A percentile compares a stretch with the other conserved stretches of the same genome.
Evolutionary conservation across 495 filamentous ascomycete genomes (phyloP).

Genomic region (Penicillium lividum): DNA sequence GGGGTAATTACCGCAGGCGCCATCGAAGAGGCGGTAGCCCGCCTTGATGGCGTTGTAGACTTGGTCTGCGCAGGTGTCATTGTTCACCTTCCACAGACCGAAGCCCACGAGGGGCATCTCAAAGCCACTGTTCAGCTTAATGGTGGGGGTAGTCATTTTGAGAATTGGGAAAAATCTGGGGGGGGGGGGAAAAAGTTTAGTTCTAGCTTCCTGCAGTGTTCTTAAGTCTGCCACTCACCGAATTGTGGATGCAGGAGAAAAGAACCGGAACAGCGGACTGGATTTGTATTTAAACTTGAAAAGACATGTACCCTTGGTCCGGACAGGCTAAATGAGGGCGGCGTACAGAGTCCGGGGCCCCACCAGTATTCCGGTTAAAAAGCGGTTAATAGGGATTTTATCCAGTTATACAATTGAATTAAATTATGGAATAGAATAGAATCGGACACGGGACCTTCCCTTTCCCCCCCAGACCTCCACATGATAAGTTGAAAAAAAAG

Average conservation of each 20-base stretch:
- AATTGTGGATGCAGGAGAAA: neutral
- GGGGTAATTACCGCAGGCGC: conserved; percentile 57
- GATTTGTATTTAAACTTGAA: neutral
- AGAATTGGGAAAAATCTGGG: neutral
- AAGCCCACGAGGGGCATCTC: conserved; percentile 82
- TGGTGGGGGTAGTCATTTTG: conserved; percentile 11
- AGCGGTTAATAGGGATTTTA: conserved; percentile 11
- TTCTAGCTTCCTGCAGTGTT: neutral
- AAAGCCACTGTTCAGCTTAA: conserved; percentile 19
- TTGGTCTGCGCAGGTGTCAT: conserved; percentile 69
- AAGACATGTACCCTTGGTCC: neutral
- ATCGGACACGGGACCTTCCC: conserved; percentile 4
- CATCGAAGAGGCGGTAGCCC: conserved; percentile 83
- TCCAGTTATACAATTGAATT: conserved; percentile 1
- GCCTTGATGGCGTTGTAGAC: conserved; percentile 88
- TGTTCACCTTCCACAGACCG: conserved; percentile 83
- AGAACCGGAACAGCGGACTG: neutral
- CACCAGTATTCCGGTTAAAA: conserved; percentile 11
- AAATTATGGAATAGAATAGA: conserved; percentile 4
- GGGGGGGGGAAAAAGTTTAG: neutral
- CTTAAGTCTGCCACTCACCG: neutral
- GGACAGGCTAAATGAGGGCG: conserved; percentile 26
- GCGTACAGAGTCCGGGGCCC: conserved; percentile 11
- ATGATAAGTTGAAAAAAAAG: conserved; percentile 8
- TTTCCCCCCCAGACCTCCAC: conserved; percentile 2